These are phyloP conservation scores for Penicillium malachiteum DNA, from an alignment of 495 filamentous ascomycete species.

Conservation along the genomic window DNA sequence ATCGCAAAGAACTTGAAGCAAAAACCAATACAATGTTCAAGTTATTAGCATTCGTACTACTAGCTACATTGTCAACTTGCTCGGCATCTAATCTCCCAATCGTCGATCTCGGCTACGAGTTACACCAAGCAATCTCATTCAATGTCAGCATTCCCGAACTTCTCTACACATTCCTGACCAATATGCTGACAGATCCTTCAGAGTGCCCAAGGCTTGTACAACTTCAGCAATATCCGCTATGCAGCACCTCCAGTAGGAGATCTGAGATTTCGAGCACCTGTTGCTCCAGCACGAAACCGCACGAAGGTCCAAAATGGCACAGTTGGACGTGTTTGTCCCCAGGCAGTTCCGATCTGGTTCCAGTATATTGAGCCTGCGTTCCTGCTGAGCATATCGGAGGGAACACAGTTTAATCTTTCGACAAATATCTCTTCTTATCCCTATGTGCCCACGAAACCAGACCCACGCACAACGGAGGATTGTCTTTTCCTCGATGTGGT, in stretches of 20 bases:
- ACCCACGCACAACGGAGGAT: conserved; percentile 54
- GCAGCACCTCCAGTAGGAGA: conserved; percentile 54
- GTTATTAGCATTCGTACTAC: neutral
- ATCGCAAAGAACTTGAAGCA: too few species aligned
- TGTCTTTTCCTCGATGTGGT: conserved; percentile 58
- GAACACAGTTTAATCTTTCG: conserved; percentile 29
- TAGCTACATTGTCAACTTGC: conserved; percentile 18
- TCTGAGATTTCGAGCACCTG: conserved; percentile 50
- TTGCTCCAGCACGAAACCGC: conserved; percentile 36
- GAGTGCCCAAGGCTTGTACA: conserved; percentile 42
- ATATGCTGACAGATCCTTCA: conserved; percentile 6
- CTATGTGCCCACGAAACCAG: conserved; percentile 24
- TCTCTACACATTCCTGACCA: neutral
- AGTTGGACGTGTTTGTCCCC: conserved; percentile 49
- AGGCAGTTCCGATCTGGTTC: conserved; percentile 43
- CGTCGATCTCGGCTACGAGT: conserved; percentile 52
- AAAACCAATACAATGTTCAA: too few species aligned
- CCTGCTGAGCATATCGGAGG: conserved; percentile 29
- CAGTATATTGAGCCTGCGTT: conserved; percentile 31
- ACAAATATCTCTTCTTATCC: conserved; percentile 30
- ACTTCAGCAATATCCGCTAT: conserved; percentile 61
- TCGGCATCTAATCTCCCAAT: conserved; percentile 34
- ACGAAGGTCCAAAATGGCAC: conserved; percentile 43
- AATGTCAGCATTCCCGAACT: conserved; percentile 29
- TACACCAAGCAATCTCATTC: conserved; percentile 46